Percentiles rank a stretch among this genome's conserved stretches.
These are phyloP conservation scores for Solanum hybrid DNA, from an alignment of 305 asterid species.

Conservation along the genomic window DNA sequence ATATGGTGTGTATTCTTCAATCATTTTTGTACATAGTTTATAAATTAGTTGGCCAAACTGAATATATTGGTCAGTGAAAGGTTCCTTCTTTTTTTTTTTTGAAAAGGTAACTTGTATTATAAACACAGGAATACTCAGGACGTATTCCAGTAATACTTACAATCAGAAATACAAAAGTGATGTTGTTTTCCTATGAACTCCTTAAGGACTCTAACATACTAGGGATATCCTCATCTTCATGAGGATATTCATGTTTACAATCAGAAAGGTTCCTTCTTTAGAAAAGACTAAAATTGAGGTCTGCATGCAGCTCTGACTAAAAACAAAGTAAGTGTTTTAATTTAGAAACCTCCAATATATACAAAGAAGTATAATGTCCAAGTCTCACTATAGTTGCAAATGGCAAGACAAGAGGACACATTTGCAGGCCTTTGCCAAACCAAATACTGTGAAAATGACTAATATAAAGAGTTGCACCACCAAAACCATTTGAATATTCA, in stretches of 20 bases:
- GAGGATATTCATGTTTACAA: too few relatives aligned
- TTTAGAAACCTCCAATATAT: background rate
- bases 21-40: background rate
- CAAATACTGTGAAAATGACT: background rate
- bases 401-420: slow-evolving; percentile 39
- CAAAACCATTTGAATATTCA: background rate
- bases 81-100: background rate
- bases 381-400: slow-evolving; percentile 38
- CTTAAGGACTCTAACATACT: too few relatives aligned
- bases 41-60: background rate
- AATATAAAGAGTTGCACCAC: background rate
- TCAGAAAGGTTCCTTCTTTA: background rate
- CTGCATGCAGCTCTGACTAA: background rate
- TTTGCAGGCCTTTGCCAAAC: slow-evolving; percentile 39
- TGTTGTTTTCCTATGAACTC: too few relatives aligned
- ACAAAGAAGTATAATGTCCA: background rate
- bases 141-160: too few relatives aligned
- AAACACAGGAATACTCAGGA: too few relatives aligned
- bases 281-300: background rate
- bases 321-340: background rate
- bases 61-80: background rate
- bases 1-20: background rate
- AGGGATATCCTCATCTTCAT: too few relatives aligned
- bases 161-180: too few relatives aligned
- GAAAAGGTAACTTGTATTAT: too few relatives aligned